Conservation (phyloP, 345 rosid species). For the Physaria fendleri region DNA sequence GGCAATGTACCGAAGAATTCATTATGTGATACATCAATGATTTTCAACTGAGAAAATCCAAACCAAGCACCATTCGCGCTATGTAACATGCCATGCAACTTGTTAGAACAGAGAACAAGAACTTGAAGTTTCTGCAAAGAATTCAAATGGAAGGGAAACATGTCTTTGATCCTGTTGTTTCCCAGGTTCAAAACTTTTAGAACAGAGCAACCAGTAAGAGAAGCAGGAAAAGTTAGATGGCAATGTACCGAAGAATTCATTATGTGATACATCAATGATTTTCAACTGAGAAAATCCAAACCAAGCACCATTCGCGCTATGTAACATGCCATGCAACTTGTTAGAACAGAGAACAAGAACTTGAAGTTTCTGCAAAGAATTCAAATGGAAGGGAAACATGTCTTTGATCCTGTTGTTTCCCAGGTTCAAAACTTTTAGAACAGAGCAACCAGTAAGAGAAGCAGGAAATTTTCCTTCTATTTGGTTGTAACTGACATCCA, state of each 20-base stretch:
- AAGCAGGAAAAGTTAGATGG: background rate
- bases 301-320: background rate
- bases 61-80: background rate
- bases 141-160: background rate
- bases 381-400: background rate
- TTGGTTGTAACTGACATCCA: background rate
- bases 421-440: background rate
- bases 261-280: background rate
- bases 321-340: background rate
- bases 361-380: background rate
- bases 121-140: background rate
- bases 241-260: background rate
- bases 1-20: background rate
- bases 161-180: background rate
- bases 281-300: background rate
- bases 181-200: background rate
- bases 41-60: background rate
- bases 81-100: background rate
- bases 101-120: background rate
- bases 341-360: background rate
- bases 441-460: background rate
- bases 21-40: background rate
- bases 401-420: background rate
- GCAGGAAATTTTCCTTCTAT: background rate
- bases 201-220: background rate